These are phyloP conservation scores for Nitzschia sp. DNA, from an alignment of 108 stramenopile genomes.

Conservation along the genomic window DNA sequence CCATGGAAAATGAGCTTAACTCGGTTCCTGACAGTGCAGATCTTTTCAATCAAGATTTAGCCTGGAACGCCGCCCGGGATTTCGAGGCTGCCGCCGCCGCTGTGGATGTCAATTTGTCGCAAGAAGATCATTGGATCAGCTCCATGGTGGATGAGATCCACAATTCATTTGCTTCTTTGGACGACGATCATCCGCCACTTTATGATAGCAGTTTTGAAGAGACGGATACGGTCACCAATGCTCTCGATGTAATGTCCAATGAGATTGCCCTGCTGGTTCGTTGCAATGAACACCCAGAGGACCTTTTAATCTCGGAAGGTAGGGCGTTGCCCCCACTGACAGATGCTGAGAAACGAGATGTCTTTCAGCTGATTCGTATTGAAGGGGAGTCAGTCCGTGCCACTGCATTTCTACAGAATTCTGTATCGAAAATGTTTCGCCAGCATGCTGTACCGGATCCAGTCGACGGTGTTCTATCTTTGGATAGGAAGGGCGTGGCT, in stretches of 20 bases:
- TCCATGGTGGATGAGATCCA: conserved; percentile 43
- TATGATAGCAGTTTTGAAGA: conserved; percentile 41
- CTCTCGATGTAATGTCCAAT: conserved; percentile 39
- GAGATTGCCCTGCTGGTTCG: conserved; percentile 77
- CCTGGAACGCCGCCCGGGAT: conserved; percentile 17
- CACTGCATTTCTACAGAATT: conserved; percentile 59
- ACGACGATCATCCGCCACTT: conserved; percentile 5
- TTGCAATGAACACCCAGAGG: conserved; percentile 69
- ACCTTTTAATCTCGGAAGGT: conserved; percentile 61
- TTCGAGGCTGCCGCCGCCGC: not conserved
- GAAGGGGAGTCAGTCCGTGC: conserved; percentile 12
- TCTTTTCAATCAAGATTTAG: conserved; percentile 24
- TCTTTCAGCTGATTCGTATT: conserved; percentile 44
- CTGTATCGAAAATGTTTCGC: conserved; percentile 60
- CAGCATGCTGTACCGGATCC: conserved; percentile 40
- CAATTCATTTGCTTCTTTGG: conserved; percentile 22
- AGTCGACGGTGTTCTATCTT: conserved; percentile 9
- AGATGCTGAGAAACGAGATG: conserved; percentile 44
- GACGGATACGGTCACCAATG: not conserved
- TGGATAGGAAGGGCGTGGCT: conserved; percentile 45
- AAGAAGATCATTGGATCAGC: conserved; percentile 44
- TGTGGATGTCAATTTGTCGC: conserved; percentile 3
- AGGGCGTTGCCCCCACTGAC: conserved; percentile 65
- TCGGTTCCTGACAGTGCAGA: conserved; percentile 7
- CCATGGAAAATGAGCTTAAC: conserved; percentile 17